These are phyloP conservation scores for Coccomyxa sp. DNA, from an alignment of 139 green algal genomes.

Conservation along the genomic window DNA sequence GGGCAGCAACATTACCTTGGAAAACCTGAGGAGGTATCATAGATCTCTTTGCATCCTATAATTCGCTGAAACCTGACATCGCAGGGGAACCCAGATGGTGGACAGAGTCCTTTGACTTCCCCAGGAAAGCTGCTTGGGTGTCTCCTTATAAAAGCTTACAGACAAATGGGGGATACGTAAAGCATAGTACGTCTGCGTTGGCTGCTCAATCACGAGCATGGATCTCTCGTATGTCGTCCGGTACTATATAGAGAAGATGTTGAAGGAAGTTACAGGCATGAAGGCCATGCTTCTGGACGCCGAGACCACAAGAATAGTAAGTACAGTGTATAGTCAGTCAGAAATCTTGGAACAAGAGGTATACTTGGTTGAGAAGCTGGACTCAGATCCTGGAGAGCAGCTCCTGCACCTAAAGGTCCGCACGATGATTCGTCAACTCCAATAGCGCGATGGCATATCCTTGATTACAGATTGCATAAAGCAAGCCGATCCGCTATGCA, in stretches of 20 bases:
- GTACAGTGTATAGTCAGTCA: slow-evolving; percentile 77
- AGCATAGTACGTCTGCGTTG: too few species aligned
- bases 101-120: too few species aligned
- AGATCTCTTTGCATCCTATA: too few species aligned
- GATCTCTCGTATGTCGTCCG: slow-evolving; percentile 57
- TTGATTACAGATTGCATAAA: background rate
- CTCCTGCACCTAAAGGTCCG: slow-evolving; percentile 85
- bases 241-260: slow-evolving; percentile 50
- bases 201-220: slow-evolving; percentile 27
- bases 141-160: too few species aligned
- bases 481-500: background rate
- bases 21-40: too few species aligned
- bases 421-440: too few species aligned
- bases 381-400: slow-evolving; percentile 45
- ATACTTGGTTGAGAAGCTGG: slow-evolving; percentile 87
- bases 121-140: too few species aligned
- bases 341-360: slow-evolving; percentile 90
- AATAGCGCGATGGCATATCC: background rate
- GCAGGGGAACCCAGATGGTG: too few species aligned
- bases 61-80: too few species aligned
- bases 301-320: slow-evolving; percentile 81
- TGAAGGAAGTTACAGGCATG: slow-evolving; percentile 72
- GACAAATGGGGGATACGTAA: too few species aligned
- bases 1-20: too few species aligned
- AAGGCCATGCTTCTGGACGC: slow-evolving; percentile 90